Evolutionary conservation across 2,329 filamentous ascomycete species (phyloP).

Genomic region (Immersiporthe knoxdaviesiana): DNA sequence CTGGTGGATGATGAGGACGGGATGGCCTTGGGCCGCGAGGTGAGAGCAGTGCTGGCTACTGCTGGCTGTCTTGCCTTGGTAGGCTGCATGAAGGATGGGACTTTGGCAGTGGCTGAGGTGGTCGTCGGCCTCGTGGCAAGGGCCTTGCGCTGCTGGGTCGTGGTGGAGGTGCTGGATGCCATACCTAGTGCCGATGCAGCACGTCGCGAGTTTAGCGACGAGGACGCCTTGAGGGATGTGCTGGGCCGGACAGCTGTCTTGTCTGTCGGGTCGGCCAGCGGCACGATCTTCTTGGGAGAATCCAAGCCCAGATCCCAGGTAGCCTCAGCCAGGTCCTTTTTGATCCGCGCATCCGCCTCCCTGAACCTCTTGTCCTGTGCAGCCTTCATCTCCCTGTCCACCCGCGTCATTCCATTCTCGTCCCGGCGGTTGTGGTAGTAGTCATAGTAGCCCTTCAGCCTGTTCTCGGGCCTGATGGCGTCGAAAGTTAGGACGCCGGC

Average conservation of each 20-base stretch:
- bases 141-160: constrained; percentile 34
- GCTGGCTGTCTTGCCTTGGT: constrained; percentile 39
- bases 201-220: constrained; percentile 57
- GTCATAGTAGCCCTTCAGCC: constrained; percentile 64
- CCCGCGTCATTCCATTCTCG: constrained; percentile 66
- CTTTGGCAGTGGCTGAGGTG: constrained; percentile 28
- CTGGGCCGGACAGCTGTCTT: constrained; percentile 28
- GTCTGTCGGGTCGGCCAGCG: constrained; percentile 28
- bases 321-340: constrained; percentile 63
- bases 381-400: constrained; percentile 63
- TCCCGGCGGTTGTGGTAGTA: constrained; percentile 66
- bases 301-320: constrained; percentile 41
- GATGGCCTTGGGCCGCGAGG: constrained; percentile 41
- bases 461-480: constrained; percentile 60
- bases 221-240: constrained; percentile 38
- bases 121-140: constrained; percentile 30
- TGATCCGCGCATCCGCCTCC: constrained; percentile 68
- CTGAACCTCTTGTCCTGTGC: constrained; percentile 54
- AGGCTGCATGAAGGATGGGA: constrained; percentile 26
- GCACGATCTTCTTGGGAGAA: constrained; percentile 47
- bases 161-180: constrained; percentile 34
- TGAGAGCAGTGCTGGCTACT: constrained; percentile 44
- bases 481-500: constrained; percentile 59
- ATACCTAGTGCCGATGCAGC: constrained; percentile 59
- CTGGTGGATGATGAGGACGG: constrained; percentile 59